Conservation (phyloP, 148 eudicot genomes). For the Rhododendron simsii region DNA sequence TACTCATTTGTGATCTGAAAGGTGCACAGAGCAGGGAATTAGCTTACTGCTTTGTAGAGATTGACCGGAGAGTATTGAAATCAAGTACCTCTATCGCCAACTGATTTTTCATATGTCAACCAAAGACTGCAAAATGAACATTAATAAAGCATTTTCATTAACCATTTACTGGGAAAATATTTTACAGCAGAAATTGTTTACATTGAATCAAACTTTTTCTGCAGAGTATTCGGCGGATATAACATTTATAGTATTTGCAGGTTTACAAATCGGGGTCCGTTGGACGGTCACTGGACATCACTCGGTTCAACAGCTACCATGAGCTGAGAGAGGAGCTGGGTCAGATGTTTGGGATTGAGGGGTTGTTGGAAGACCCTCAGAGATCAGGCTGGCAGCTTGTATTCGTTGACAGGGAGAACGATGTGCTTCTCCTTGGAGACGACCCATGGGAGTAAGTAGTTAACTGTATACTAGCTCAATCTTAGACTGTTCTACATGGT, state of each 20-base stretch:
- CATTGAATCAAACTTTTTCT: neutral
- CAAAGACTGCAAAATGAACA: neutral
- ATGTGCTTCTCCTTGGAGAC: slow-evolving; percentile 99
- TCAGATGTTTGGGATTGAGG: slow-evolving; percentile 92
- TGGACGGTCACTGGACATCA: slow-evolving; percentile 95
- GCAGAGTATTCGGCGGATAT: neutral
- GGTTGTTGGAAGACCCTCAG: slow-evolving; percentile 88
- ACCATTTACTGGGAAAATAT: neutral
- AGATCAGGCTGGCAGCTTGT: slow-evolving; percentile 99
- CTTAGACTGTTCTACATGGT: neutral
- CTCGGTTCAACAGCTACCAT: slow-evolving; percentile 93
- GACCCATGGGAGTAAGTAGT: slow-evolving; percentile 98
- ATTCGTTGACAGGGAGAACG: slow-evolving; percentile 99
- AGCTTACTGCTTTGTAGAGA: neutral
- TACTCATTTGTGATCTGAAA: neutral
- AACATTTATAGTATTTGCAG: slow-evolving; percentile 26
- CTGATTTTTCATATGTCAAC: neutral
- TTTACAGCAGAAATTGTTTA: neutral
- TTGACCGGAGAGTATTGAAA: neutral
- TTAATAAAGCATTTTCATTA: neutral
- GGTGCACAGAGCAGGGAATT: neutral
- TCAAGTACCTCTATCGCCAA: neutral
- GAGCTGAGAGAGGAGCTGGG: slow-evolving; percentile 93
- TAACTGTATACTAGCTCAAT: neutral
- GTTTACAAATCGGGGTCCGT: slow-evolving; percentile 88